These are phyloP conservation scores for Huntiella abstrusa DNA, from an alignment of 2,329 filamentous ascomycete genomes.

Conservation along the genomic window DNA sequence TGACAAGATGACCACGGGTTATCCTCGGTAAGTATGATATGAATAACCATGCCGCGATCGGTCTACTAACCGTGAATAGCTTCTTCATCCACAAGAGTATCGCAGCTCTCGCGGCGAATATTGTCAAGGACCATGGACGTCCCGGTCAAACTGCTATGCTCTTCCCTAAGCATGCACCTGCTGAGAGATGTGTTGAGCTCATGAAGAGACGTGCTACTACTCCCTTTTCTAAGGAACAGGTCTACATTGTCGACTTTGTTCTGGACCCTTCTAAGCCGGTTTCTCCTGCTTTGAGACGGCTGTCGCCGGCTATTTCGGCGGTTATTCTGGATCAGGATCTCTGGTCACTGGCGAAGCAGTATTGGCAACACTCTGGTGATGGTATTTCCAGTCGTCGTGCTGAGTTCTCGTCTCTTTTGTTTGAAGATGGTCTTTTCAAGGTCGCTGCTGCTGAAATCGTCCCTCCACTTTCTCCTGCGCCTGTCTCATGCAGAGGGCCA, in stretches of 20 bases:
- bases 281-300: slow-evolving; percentile 30
- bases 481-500: slow-evolving; percentile 24
- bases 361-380: slow-evolving; percentile 93
- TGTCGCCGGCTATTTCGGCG: slow-evolving; percentile 44
- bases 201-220: slow-evolving; percentile 31
- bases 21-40: slow-evolving; percentile 46
- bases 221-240: slow-evolving; percentile 27
- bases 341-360: slow-evolving; percentile 66
- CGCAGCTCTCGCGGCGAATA: slow-evolving; percentile 47
- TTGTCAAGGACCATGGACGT: slow-evolving; percentile 44
- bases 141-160: slow-evolving; percentile 55
- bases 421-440: slow-evolving; percentile 44
- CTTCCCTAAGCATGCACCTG: slow-evolving; percentile 54
- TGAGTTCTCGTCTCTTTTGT: slow-evolving; percentile 66
- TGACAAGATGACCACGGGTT: slow-evolving; percentile 69
- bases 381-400: slow-evolving; percentile 80
- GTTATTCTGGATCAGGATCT: slow-evolving; percentile 52
- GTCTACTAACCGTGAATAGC: slow-evolving; percentile 24
- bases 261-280: slow-evolving; percentile 36
- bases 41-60: neutral
- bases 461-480: slow-evolving; percentile 15
- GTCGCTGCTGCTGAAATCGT: slow-evolving; percentile 13
- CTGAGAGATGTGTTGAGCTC: slow-evolving; percentile 58
- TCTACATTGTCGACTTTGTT: slow-evolving; percentile 37
- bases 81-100: slow-evolving; percentile 88